Evolutionary conservation across 2,329 filamentous ascomycete species (phyloP).

Genomic region (Grosmannia clavigera): DNA sequence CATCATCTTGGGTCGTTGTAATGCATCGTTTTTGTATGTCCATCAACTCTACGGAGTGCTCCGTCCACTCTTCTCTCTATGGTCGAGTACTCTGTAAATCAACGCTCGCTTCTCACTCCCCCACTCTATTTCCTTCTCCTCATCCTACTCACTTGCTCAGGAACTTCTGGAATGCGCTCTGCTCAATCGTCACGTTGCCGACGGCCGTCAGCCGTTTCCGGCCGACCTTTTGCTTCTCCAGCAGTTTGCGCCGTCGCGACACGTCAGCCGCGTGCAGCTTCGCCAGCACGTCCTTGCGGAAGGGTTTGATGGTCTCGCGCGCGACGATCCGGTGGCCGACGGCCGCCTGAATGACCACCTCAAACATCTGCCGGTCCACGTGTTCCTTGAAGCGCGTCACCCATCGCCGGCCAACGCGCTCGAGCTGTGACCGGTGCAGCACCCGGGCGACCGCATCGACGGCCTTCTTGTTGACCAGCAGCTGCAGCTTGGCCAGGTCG

Average conservation of each 20-base stretch:
- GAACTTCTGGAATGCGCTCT: constrained; percentile 90
- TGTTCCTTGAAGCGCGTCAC: constrained; percentile 95
- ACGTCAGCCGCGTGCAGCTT: constrained; percentile 91
- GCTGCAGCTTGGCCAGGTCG: constrained; percentile 75
- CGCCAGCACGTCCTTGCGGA: constrained; percentile 84
- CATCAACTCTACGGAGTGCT: no score
- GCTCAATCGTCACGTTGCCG: constrained; percentile 91
- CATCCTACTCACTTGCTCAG: constrained; percentile 47
- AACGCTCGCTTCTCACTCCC: neutral
- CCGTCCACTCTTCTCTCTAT: no score
- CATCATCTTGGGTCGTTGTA: neutral
- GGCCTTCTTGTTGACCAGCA: constrained; percentile 84
- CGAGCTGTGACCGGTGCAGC: constrained; percentile 69
- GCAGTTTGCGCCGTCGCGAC: constrained; percentile 65
- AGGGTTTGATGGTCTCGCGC: constrained; percentile 89
- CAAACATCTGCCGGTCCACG: constrained; percentile 87
- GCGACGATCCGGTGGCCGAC: constrained; percentile 75
- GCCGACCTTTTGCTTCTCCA: constrained; percentile 96
- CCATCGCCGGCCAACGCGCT: constrained; percentile 74
- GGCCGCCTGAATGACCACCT: constrained; percentile 87
- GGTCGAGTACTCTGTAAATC: no score
- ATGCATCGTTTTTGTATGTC: neutral
- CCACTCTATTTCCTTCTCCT: neutral
- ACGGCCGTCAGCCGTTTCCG: constrained; percentile 74
- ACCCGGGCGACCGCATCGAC: constrained; percentile 93